Evolutionary conservation across 768 basidiomycete genomes (phyloP).

Genomic region (Lactifluus echinatus): DNA sequence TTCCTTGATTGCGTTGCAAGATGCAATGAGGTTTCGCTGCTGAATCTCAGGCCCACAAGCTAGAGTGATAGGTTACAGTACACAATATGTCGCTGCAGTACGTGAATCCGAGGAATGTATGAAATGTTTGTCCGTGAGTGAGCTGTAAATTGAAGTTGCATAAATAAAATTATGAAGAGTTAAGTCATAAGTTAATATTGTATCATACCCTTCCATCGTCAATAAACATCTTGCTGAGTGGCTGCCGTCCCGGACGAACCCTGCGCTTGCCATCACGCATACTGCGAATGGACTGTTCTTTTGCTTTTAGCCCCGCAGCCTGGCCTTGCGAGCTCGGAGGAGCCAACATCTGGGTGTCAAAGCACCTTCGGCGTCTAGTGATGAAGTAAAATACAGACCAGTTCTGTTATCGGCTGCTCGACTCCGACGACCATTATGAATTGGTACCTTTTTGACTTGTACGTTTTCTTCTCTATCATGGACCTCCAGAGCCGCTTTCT

Average conservation of each 20-base stretch:
- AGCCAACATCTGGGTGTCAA: slow-evolving; percentile 23
- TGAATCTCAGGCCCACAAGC: slow-evolving; percentile 33
- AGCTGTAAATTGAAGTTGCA: not conserved
- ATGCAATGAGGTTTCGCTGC: slow-evolving; percentile 52
- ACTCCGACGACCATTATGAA: slow-evolving; percentile 11
- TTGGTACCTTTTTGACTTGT: not conserved
- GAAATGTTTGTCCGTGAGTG: no score
- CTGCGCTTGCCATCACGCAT: slow-evolving; percentile 59
- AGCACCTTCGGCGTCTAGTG: slow-evolving; percentile 37
- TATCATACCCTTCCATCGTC: slow-evolving; percentile 43
- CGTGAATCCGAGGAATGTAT: slow-evolving; percentile 4
- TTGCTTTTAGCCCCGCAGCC: slow-evolving; percentile 40
- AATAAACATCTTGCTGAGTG: slow-evolving; percentile 72
- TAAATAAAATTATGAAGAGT: not conserved
- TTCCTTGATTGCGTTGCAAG: slow-evolving; percentile 50
- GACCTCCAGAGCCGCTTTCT: slow-evolving; percentile 69
- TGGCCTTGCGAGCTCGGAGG: slow-evolving; percentile 34
- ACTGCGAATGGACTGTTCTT: slow-evolving; percentile 73
- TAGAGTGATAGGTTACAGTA: not conserved
- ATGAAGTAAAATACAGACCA: slow-evolving; percentile 7
- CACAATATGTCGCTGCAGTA: no score
- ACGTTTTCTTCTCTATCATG: slow-evolving; percentile 37
- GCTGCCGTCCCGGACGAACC: slow-evolving; percentile 39
- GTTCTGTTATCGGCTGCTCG: slow-evolving; percentile 7
- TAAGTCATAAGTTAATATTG: slow-evolving; percentile 16